Conservation (phyloP, 441 rosid genomes). For the Iberis amara region DNA sequence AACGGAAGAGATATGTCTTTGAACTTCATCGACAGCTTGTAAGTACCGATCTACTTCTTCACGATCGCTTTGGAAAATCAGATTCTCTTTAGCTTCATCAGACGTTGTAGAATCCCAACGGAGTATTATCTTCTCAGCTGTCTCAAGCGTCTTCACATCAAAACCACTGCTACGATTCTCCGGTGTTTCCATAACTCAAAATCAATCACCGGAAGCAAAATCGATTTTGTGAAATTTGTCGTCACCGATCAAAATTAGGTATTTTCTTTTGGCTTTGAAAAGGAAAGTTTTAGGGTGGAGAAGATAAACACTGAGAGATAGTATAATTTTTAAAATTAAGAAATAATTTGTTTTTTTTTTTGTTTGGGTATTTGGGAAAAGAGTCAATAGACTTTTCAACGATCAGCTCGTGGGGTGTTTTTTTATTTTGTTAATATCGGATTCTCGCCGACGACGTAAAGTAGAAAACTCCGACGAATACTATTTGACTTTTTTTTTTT, state of each 20-base stretch:
- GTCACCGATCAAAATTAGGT: constrained; percentile 8
- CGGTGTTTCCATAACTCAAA: constrained; percentile 37
- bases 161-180: constrained; percentile 16
- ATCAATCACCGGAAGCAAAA: background rate
- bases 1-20: constrained; percentile 46
- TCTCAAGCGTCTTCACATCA: constrained; percentile 32
- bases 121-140: constrained; percentile 68
- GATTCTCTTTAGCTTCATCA: constrained; percentile 68
- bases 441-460: constrained; percentile 7
- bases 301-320: no score
- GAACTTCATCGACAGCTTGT: constrained; percentile 72
- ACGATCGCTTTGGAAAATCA: constrained; percentile 68
- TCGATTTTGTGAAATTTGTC: no score
- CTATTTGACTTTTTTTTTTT: no score
- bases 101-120: constrained; percentile 80
- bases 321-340: constrained; percentile 1
- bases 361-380: background rate
- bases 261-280: background rate
- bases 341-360: background rate
- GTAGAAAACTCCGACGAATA: background rate
- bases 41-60: constrained; percentile 71
- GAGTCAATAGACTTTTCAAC: constrained; percentile 24
- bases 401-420: constrained; percentile 17
- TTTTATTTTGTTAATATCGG: background rate
- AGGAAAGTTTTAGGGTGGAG: no score